These are phyloP conservation scores for Wickerhamomyces sp. DNA, from an alignment of 1,139 yeast species.

Conservation along the genomic window DNA sequence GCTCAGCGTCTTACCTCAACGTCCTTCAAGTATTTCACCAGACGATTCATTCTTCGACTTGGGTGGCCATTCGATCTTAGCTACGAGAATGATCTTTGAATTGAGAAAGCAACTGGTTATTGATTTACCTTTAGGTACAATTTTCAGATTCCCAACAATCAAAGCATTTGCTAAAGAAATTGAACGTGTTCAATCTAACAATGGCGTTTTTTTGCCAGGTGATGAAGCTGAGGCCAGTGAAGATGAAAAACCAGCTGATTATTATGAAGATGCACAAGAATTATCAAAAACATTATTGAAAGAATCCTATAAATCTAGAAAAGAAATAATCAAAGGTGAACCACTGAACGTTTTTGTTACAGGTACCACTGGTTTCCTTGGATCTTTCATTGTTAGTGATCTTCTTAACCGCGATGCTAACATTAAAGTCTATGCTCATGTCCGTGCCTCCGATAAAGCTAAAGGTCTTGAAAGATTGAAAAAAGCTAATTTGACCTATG, in stretches of 20 bases:
- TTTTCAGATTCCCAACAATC: constrained; percentile 86
- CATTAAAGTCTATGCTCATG: constrained; percentile 78
- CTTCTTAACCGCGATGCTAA: constrained; percentile 50
- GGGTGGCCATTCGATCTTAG: constrained; percentile 96
- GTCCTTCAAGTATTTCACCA: constrained; percentile 71
- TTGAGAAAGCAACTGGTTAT: constrained; percentile 72
- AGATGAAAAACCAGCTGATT: constrained; percentile 39
- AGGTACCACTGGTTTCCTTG: constrained; percentile 95
- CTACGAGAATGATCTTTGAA: constrained; percentile 94
- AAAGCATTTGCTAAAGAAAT: constrained; percentile 73
- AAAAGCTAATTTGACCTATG: constrained; percentile 78
- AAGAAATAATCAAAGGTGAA: constrained; percentile 29
- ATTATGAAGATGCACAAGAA: constrained; percentile 70
- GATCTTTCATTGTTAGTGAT: constrained; percentile 81
- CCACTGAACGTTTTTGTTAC: constrained; percentile 75
- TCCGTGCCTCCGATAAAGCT: constrained; percentile 68
- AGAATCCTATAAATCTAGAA: constrained; percentile 35
- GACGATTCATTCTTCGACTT: constrained; percentile 92
- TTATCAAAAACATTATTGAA: constrained; percentile 46
- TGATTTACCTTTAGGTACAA: constrained; percentile 84
- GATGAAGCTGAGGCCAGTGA: constrained; percentile 14
- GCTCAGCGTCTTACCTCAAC: constrained; percentile 79
- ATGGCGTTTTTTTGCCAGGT: constrained; percentile 22
- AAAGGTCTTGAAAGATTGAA: constrained; percentile 75
- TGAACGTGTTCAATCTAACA: constrained; percentile 41